These are phyloP conservation scores for Claviceps arundinis DNA, from an alignment of 2,329 filamentous ascomycete species.

Conservation along the genomic window DNA sequence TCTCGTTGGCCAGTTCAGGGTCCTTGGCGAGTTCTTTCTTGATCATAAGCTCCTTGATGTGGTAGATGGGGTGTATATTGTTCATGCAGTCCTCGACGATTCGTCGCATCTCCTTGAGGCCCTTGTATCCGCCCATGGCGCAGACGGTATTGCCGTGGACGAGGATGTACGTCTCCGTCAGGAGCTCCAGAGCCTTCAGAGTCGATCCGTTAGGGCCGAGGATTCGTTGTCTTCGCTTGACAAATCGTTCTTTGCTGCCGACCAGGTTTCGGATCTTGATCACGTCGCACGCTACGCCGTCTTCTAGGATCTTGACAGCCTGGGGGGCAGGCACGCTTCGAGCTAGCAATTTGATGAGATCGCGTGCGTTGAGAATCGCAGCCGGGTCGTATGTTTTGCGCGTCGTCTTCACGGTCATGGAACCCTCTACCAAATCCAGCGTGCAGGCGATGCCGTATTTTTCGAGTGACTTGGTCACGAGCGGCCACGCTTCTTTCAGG, in stretches of 20 bases:
- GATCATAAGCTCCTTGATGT: conserved; percentile 69
- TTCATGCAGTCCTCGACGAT: conserved; percentile 93
- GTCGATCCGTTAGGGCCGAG: conserved; percentile 85
- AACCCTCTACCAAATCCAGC: conserved; percentile 87
- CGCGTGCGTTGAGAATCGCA: conserved; percentile 82
- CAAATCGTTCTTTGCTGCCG: conserved; percentile 86
- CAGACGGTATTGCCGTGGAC: conserved; percentile 95
- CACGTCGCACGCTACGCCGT: conserved; percentile 83
- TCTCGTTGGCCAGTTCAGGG: conserved; percentile 72
- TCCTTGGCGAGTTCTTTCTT: conserved; percentile 86
- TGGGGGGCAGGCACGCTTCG: conserved; percentile 86
- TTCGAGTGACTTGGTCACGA: conserved; percentile 76
- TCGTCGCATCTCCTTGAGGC: conserved; percentile 79
- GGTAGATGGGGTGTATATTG: conserved; percentile 92
- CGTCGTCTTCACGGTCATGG: conserved; percentile 94
- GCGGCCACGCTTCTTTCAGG: conserved; percentile 82
- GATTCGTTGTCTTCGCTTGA: conserved; percentile 86
- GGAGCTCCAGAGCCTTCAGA: conserved; percentile 81
- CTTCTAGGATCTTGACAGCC: conserved; percentile 87
- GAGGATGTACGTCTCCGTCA: conserved; percentile 84
- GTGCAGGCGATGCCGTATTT: conserved; percentile 82
- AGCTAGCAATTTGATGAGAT: conserved; percentile 85
- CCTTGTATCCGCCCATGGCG: conserved; percentile 85
- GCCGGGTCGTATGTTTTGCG: conserved; percentile 85
- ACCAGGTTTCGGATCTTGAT: conserved; percentile 91